phyloP scores from a whole-genome alignment of 805 yeast species.

The Metschnikowia kunwiensis region DNA sequence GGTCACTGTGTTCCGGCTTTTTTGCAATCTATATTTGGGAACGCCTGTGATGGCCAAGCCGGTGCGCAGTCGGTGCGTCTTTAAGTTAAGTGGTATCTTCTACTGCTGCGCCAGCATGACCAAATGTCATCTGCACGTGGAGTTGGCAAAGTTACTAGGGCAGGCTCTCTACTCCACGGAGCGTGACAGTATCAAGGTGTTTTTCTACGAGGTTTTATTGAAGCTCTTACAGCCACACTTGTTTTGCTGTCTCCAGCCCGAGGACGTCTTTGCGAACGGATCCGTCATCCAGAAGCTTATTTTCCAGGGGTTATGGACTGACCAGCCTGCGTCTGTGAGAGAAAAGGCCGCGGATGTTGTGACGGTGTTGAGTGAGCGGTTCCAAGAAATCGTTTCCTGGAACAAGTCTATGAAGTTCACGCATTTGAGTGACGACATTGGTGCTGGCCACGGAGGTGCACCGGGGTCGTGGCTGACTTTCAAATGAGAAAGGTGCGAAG shows the following conservation, averaged over 20 bases:
- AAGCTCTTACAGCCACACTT: conserved; percentile 15
- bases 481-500: conserved; percentile 1
- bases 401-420: conserved; percentile 13
- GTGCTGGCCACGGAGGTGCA: conserved; percentile 10
- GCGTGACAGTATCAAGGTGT: conserved; percentile 12
- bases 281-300: conserved; percentile 16
- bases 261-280: conserved; percentile 15
- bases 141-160: conserved; percentile 12
- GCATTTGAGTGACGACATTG: conserved; percentile 7
- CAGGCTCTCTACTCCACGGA: conserved; percentile 13
- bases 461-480: conserved; percentile 19
- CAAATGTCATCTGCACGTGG: conserved; percentile 13
- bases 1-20: conserved; percentile 11
- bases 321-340: conserved; percentile 12
- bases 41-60: conserved; percentile 12
- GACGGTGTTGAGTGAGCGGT: conserved; percentile 11
- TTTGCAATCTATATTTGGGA: conserved; percentile 17
- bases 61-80: conserved; percentile 7
- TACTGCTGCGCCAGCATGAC: conserved; percentile 14
- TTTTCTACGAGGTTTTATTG: conserved; percentile 16
- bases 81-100: conserved; percentile 12
- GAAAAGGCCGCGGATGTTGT: conserved; percentile 13
- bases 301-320: conserved; percentile 17
- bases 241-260: conserved; percentile 16
- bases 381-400: conserved; percentile 16